Percentiles rank a stretch among this genome's conserved stretches.
Evolutionary conservation across 2,329 filamentous ascomycete species (phyloP).

Genomic region (Epichloe sibirici): DNA sequence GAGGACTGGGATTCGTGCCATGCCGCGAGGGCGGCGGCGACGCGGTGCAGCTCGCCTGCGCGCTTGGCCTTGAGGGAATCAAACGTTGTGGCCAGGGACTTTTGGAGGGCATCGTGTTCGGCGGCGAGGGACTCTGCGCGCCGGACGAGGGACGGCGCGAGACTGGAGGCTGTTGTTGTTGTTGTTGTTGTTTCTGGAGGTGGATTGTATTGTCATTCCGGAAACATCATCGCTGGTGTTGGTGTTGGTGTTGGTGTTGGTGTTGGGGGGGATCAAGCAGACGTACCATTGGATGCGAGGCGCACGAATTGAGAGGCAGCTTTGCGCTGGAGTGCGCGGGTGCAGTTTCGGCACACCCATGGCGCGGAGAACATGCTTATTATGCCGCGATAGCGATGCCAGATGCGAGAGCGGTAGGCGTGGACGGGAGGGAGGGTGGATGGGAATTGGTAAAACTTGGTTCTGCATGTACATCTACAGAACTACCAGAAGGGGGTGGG

Average conservation of each 20-base stretch:
- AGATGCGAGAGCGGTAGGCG: no score
- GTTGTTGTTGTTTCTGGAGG: not conserved
- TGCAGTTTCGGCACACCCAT: constrained; percentile 26
- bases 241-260: not conserved
- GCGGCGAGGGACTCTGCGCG: constrained; percentile 44
- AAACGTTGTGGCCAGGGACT: constrained; percentile 39
- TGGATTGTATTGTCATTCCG: no score
- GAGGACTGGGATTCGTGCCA: constrained; percentile 44
- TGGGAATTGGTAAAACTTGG: no score
- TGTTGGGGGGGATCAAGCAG: not conserved
- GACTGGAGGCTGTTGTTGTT: constrained; percentile 13
- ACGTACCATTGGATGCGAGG: constrained; percentile 20
- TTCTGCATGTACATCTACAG: no score
- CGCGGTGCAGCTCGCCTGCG: constrained; percentile 46
- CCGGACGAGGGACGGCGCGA: constrained; percentile 44
- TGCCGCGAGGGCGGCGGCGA: constrained; percentile 44
- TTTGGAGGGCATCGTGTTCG: constrained; percentile 45
- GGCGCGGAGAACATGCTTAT: constrained; percentile 19
- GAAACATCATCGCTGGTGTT: not conserved
- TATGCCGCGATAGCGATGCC: not conserved
- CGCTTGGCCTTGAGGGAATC: constrained; percentile 46
- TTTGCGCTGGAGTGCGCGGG: constrained; percentile 16
- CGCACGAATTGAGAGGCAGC: constrained; percentile 17
- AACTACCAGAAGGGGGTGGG: no score
- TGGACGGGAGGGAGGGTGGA: no score